phyloP scores from a whole-genome alignment of 1,284 basidiomycete species.

The Boletus holoroseus region DNA sequence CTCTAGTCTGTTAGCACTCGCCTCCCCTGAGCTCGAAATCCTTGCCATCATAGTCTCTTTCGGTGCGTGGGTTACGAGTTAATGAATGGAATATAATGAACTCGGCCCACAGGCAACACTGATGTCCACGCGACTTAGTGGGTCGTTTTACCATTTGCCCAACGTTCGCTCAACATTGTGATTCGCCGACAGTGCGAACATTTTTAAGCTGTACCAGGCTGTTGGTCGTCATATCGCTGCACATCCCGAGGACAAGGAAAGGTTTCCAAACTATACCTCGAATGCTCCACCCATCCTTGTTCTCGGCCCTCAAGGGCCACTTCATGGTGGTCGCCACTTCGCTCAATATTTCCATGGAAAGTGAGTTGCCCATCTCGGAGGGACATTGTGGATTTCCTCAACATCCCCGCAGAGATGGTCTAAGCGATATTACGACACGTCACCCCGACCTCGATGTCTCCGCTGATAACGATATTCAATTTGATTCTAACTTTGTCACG shows the following conservation, averaged over 20 bases:
- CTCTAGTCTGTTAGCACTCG: conserved; percentile 58
- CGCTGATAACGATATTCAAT: conserved; percentile 31
- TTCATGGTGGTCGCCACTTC: conserved; percentile 71
- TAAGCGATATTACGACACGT: conserved; percentile 64
- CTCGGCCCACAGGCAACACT: conserved; percentile 55
- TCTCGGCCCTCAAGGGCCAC: conserved; percentile 64
- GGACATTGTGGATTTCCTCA: not conserved
- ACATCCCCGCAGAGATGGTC: conserved; percentile 58
- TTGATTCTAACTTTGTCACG: conserved; percentile 40
- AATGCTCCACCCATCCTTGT: conserved; percentile 56
- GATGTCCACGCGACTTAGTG: conserved; percentile 59
- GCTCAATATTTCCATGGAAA: conserved; percentile 86
- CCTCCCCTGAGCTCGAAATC: conserved; percentile 74
- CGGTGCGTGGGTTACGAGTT: conserved; percentile 43
- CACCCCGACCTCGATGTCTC: conserved; percentile 67
- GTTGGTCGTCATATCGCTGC: conserved; percentile 61
- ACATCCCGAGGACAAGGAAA: conserved; percentile 48
- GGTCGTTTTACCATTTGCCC: conserved; percentile 17
- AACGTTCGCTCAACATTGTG: conserved; percentile 9
- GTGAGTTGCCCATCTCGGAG: conserved; percentile 36
- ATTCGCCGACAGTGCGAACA: conserved; percentile 55
- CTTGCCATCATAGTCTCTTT: conserved; percentile 74
- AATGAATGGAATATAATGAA: not conserved
- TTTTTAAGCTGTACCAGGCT: conserved; percentile 73
- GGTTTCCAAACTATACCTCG: conserved; percentile 58